A percentile compares a stretch with the other conserved stretches of the same genome.
Conservation (phyloP, 2,329 filamentous ascomycete species). For the Lasiodiplodia hormozganensis region DNA sequence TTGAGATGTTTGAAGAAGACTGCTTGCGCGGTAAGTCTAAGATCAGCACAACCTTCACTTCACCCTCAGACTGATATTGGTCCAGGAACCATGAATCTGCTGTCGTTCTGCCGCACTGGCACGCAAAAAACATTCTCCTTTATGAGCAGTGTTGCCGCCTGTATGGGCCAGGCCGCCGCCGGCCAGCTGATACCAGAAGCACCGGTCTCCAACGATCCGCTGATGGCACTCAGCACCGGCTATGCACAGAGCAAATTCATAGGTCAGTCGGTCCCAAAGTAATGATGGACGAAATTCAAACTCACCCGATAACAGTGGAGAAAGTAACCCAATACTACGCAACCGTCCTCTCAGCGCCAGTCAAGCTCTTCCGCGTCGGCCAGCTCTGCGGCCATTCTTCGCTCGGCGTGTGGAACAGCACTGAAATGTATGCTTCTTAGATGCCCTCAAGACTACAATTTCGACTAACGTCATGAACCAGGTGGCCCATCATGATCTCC, state of each 20-base stretch:
- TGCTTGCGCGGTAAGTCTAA: constrained; percentile 34
- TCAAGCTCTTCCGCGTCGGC: constrained; percentile 30
- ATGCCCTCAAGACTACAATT: not conserved
- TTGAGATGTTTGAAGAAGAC: constrained; percentile 40
- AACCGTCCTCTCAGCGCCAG: not conserved
- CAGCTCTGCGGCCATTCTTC: constrained; percentile 31
- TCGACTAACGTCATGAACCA: not conserved
- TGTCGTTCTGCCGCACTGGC: constrained; percentile 37
- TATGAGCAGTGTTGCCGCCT: constrained; percentile 30
- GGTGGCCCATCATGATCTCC: constrained; percentile 31
- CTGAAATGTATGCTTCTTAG: constrained; percentile 24
- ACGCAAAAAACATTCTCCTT: constrained; percentile 33
- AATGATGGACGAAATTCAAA: no score
- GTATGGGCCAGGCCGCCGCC: constrained; percentile 25
- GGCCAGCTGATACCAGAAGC: constrained; percentile 12
- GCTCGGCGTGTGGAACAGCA: constrained; percentile 28
- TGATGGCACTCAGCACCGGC: constrained; percentile 28
- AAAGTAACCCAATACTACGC: constrained; percentile 26
- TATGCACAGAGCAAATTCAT: constrained; percentile 33
- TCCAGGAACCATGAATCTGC: constrained; percentile 39
- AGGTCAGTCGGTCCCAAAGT: not conserved
- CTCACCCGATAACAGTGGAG: constrained; percentile 14
- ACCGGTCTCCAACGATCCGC: constrained; percentile 24
- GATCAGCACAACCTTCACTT: not conserved
- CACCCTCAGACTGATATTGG: not conserved